These are phyloP conservation scores for Mimosa pudica DNA, from an alignment of 306 rosid genomes.

Conservation along the genomic window DNA sequence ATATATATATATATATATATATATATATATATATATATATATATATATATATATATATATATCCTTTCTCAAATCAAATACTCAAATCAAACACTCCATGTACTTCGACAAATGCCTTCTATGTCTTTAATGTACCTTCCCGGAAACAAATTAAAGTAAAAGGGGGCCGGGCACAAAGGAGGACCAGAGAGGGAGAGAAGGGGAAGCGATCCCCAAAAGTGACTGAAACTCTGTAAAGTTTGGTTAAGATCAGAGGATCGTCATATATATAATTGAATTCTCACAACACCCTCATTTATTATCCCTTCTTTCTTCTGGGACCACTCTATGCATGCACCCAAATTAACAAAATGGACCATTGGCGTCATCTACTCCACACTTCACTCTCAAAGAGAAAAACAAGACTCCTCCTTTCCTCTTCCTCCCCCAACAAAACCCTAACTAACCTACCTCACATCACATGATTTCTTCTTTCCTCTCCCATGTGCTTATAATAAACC, in stretches of 20 bases:
- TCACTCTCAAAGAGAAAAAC: not conserved
- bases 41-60: too few species aligned
- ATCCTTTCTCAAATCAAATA: too few species aligned
- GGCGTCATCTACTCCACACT: not conserved
- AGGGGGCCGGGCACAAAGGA: too few species aligned
- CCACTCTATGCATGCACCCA: not conserved
- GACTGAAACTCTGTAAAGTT: not conserved
- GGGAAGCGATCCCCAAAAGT: constrained; percentile 1
- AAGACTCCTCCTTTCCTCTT: not conserved
- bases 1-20: too few species aligned
- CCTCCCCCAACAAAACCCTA: not conserved
- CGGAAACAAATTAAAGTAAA: too few species aligned
- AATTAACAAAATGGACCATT: not conserved
- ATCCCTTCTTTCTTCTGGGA: not conserved
- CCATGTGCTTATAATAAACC: not conserved
- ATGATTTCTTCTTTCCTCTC: too few species aligned
- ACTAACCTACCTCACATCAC: not conserved
- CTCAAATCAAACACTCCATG: too few species aligned
- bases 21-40: too few species aligned
- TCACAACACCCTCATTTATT: not conserved
- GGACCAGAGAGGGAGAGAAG: not conserved
- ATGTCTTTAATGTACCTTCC: too few species aligned
- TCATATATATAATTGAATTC: not conserved
- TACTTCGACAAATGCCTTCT: too few species aligned
- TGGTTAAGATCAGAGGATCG: not conserved